These are phyloP conservation scores for Candida sp. DNA, from an alignment of 1,139 yeast species.

Conservation along the genomic window DNA sequence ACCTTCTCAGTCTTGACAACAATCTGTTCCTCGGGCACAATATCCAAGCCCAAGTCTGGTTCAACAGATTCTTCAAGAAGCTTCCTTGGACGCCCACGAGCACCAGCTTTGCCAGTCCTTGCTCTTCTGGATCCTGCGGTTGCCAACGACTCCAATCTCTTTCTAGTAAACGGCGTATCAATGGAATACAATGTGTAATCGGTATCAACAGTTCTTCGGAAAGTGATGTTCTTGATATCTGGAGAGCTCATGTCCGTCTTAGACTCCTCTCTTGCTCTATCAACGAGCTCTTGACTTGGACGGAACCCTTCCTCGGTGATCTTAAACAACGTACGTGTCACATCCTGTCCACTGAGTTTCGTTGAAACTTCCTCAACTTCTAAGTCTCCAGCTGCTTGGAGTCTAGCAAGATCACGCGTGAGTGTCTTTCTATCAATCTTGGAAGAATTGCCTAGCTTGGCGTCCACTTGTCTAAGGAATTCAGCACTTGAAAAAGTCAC, in stretches of 20 bases:
- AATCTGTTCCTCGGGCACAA: too few species aligned
- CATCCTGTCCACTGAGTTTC: constrained; percentile 31
- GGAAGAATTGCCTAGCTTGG: constrained; percentile 29
- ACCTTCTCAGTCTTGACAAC: too few species aligned
- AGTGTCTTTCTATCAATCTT: constrained; percentile 53
- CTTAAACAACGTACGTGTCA: constrained; percentile 38
- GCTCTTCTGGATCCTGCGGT: constrained; percentile 5
- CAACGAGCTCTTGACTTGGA: constrained; percentile 34
- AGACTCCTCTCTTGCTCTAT: constrained; percentile 27
- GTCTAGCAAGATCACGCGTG: constrained; percentile 43
- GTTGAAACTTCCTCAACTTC: constrained; percentile 32
- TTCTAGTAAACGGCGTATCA: constrained; percentile 13
- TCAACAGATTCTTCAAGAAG: background rate
- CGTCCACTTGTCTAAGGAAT: constrained; percentile 40
- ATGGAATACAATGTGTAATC: constrained; percentile 30
- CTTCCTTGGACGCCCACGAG: background rate
- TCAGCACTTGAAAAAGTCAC: constrained; percentile 39
- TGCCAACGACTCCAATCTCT: constrained; percentile 25
- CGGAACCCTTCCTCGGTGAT: constrained; percentile 28
- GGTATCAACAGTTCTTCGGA: constrained; percentile 32
- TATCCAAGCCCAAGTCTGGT: too few species aligned
- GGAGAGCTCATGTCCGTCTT: background rate
- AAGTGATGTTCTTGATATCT: background rate
- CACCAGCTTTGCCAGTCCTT: background rate
- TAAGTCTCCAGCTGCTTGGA: constrained; percentile 26